Base-by-base conservation (phyloP, 768 basidiomycete genomes). In the Tricholoma saponaceum region DNA sequence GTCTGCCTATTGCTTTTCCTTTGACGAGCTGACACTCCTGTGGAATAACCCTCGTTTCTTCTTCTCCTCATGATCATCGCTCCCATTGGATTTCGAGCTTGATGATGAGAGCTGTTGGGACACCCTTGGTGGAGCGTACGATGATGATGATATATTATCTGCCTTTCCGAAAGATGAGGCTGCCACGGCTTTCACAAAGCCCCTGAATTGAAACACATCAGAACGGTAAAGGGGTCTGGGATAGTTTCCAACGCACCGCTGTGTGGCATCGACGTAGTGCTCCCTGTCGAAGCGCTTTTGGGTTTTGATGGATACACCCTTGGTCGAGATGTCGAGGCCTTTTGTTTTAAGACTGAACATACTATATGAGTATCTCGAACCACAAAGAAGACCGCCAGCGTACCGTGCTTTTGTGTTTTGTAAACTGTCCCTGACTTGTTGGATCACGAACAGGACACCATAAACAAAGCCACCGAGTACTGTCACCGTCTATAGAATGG, bases 251-350 rank as follows among this genome's bases (percentile, higher is more conserved):
- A 12, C 52, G n/a, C 23, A 87, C 88, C 88, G 74, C 65, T 89
- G 89, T 14, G 87, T 89, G 6, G 87, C 86, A 64, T 89, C 87
- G 3, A 90, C 72, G 58, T 90, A 90, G 41, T 81, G 78, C 54
- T 86, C 82, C 39, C 84, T 75, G 58, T 83, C 82, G 60, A 86
- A 79, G 5, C 79, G 76, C 58, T 77, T 80, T 20, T 76, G 67
- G 1, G 87, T 90, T 70, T 87, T 88, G 43, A 90, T 74, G 0
- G 85, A 80, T 12, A 90, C 75, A 3, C 89, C 89, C 3, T 74
- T 72, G n/a, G 75, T 69, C 0, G 86, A 83, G 47, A 90, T 69
- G 28, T 82, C 70, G 51, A 84, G 71, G 7, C 88, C 88, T 59
- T 74, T 77, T 9, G 72, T 71, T 67, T 85, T 83, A 50, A 90